Base-by-base conservation (phyloP, 2,329 filamentous ascomycete species). In the Colletotrichum sp. region DNA sequence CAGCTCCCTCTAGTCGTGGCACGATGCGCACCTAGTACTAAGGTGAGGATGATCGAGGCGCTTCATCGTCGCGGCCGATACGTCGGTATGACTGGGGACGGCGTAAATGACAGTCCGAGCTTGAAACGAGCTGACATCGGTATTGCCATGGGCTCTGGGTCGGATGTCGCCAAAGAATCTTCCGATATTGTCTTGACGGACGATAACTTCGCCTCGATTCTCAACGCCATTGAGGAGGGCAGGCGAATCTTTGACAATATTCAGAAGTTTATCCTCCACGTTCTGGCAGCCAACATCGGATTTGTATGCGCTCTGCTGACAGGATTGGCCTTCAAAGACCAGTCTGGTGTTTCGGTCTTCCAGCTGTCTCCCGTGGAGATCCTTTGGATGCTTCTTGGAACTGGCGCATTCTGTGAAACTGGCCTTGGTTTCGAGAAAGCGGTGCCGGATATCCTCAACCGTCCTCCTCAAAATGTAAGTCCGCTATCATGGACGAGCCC, bases 301-400 rank as follows among this genome's bases (percentile, higher is more conserved):
- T 92, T 95, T 79, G 94, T 93, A 1, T 88, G 90, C 70, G 93
- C 92, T 0, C 86, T 95, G 10, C 90, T 95, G 5, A 90, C 95
- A 59, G 94, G 94, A 68, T 89, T 95, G 2, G 91, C 88, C 0
- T 95, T 95, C 87, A 95, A 95, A 84, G 94, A 95, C 79, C 77
- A 81, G 3, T 86, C 86, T 15, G 87, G 89, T 2, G 86, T 94
- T 16, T 95, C 93, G 0, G 93, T 95, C 6, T 95, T 95, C 82
- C 94, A 93, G 0, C 88, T 95, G 4, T 88, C 93, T 0, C 94
- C 94, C 0, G 92, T 95, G n/a, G 92, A 95, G 79, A 95, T 95
- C 78, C 88, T 96, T 64, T 96, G 94, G 94, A 93, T 96, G 78
- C 95, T 95, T 82, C 95, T 95, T 93, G 90, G 95, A 68, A 96